Conservation (phyloP, 306 rosid genomes). For the peach (Prunus persica) region Prunus_persica_NCBIv2 NC_034012.1:3810501-3811000, state of each 20-base stretch:
- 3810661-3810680: not conserved
- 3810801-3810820: conserved; percentile 89
- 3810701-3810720: not conserved
- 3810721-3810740: not conserved
- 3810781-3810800: conserved; percentile 14
- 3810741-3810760: not conserved
- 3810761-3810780: not conserved
- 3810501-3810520: conserved; percentile 58
- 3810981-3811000: conserved; percentile 33
- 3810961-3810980: too few relatives aligned
- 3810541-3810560: conserved; percentile 59
- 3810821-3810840: conserved; percentile 75
- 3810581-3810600: not conserved
- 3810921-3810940: too few relatives aligned
- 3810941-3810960: too few relatives aligned
- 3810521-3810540: conserved; percentile 45
- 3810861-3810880: conserved; percentile 31
- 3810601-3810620: not conserved
- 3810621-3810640: not conserved
- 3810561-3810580: conserved; percentile 65
- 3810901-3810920: not conserved
- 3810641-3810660: not conserved
- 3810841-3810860: conserved; percentile 65
- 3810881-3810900: not conserved
- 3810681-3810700: not conserved